Conservation (phyloP, 2,329 filamentous ascomycete species). For the Microcyclospora tardicrescens region DNA sequence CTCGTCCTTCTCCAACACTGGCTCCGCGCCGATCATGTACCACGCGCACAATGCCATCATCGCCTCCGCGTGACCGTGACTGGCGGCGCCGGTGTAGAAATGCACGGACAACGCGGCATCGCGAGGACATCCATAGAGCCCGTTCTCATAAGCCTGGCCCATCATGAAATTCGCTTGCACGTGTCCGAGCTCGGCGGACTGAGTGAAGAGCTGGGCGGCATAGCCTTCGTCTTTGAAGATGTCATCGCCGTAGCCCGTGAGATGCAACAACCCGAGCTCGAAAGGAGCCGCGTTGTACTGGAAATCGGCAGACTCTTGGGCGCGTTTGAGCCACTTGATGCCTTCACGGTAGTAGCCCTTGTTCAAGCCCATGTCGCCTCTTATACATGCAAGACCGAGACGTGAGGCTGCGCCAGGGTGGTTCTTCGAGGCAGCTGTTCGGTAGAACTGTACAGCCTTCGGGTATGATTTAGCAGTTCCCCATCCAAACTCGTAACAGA, state of each 20-base stretch:
- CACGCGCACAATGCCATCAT: conserved; percentile 99
- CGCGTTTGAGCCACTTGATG: conserved; percentile 91
- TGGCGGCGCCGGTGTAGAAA: conserved; percentile 89
- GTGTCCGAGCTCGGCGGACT: conserved; percentile 84
- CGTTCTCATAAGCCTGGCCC: conserved; percentile 95
- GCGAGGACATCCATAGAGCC: conserved; percentile 69
- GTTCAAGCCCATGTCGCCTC: conserved; percentile 68
- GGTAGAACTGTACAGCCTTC: conserved; percentile 88
- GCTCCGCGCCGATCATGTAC: conserved; percentile 93
- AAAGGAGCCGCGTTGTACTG: conserved; percentile 93
- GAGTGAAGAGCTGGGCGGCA: conserved; percentile 85
- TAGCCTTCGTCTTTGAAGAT: conserved; percentile 85
- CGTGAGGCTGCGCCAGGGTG: conserved; percentile 92
- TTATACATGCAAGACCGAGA: conserved; percentile 78
- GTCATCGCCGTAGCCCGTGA: conserved; percentile 87
- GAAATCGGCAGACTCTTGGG: conserved; percentile 72
- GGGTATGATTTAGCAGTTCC: conserved; percentile 78
- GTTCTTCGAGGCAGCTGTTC: conserved; percentile 79
- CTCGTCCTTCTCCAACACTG: conserved; percentile 86
- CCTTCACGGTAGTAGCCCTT: conserved; percentile 73
- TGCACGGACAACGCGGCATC: conserved; percentile 91
- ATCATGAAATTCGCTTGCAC: conserved; percentile 73
- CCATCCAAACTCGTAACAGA: conserved; percentile 98
- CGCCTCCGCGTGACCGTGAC: conserved; percentile 66
- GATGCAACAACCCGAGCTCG: conserved; percentile 76